phyloP scores from a whole-genome alignment of 139 green algal species.

The Zygnema cylindricum region DNA sequence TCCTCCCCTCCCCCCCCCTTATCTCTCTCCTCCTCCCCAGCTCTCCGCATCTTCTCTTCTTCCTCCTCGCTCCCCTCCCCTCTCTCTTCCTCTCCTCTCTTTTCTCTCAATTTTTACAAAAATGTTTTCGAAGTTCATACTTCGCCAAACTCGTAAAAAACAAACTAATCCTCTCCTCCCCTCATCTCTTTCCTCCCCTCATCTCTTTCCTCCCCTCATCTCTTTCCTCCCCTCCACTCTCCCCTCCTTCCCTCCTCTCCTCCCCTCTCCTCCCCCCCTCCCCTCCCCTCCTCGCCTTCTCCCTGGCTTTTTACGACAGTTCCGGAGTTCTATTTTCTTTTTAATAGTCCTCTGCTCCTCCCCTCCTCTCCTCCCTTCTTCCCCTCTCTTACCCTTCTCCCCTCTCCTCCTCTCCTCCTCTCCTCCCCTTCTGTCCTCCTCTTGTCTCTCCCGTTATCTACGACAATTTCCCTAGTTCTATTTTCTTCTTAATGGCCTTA shows the following conservation, averaged over 20 bases:
- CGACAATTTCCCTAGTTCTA: slow-evolving; percentile 90
- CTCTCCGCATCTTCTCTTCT: not conserved
- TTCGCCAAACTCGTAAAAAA: not conserved
- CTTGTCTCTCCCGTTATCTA: slow-evolving; percentile 17
- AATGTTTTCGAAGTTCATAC: not conserved
- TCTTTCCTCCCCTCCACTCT: too few relatives aligned
- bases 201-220: too few relatives aligned
- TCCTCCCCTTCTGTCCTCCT: not conserved
- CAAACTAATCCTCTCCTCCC: not conserved
- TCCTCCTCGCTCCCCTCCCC: not conserved
- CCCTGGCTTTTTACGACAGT: not conserved
- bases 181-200: too few relatives aligned
- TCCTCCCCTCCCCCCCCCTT: slow-evolving; percentile 1
- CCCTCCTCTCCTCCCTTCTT: not conserved
- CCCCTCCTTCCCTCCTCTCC: too few relatives aligned
- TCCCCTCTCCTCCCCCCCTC: not conserved
- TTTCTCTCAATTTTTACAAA: not conserved
- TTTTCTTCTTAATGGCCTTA: slow-evolving; percentile 89
- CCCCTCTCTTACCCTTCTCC: not conserved
- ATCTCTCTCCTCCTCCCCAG: not conserved
- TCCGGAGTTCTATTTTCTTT: not conserved
- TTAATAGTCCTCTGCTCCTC: not conserved
- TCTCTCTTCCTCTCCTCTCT: not conserved
- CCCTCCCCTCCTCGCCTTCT: not conserved
- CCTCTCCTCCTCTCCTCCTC: not conserved